Percentiles rank a stretch among this genome's conserved stretches.
phyloP scores from a whole-genome alignment of 306 rosid species.

The Geum urbanum region DNA sequence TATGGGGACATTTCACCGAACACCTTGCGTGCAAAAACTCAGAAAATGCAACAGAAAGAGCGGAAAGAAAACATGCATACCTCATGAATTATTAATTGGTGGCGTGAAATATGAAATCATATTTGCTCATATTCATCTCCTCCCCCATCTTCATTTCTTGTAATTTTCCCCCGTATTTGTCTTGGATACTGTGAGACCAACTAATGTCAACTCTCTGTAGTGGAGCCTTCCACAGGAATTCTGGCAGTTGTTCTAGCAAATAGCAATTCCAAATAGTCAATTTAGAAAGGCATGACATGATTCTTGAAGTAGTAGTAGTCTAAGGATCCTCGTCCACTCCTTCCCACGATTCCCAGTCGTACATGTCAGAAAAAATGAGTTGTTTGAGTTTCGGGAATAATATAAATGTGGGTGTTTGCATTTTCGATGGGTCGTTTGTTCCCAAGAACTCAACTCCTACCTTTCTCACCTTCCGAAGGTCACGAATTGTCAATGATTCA shows the following conservation, averaged over 20 bases:
- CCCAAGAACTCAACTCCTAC: slow-evolving; percentile 15
- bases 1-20: no score
- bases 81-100: no score
- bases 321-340: neutral
- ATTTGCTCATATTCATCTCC: no score
- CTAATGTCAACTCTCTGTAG: no score
- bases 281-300: neutral
- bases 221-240: neutral
- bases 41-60: no score
- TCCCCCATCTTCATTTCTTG: no score
- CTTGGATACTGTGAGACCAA: no score
- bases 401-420: neutral
- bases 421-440: neutral
- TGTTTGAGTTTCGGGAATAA: neutral
- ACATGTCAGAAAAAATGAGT: fast-evolving
- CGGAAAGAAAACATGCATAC: no score
- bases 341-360: neutral
- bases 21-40: no score
- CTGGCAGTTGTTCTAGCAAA: neutral
- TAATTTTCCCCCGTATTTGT: no score
- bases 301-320: no score
- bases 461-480: neutral
- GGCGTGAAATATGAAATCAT: no score
- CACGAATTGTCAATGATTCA: neutral
- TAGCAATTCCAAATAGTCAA: neutral